Conservation (phyloP, 1,284 basidiomycete genomes). For the Ustilago trichophora region DNA sequence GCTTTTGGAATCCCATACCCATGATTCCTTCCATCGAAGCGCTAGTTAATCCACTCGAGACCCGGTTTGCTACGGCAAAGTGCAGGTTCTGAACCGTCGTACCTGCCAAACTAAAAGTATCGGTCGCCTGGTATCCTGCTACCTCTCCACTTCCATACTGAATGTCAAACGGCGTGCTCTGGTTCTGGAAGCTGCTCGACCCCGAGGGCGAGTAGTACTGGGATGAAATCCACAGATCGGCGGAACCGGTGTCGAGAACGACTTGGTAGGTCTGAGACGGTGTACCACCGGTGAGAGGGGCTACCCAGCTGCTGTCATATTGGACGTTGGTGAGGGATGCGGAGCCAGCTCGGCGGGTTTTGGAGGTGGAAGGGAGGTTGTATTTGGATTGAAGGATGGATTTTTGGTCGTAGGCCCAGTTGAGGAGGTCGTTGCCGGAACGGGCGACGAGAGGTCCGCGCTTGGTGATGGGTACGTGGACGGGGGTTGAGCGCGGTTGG, state of each 20-base stretch:
- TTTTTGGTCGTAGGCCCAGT: constrained; percentile 52
- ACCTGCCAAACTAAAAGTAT: constrained; percentile 35
- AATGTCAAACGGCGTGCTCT: constrained; percentile 35
- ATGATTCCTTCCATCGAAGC: constrained; percentile 47
- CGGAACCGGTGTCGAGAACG: constrained; percentile 55
- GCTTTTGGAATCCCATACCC: constrained; percentile 52
- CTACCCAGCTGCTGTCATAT: constrained; percentile 50
- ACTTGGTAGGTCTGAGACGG: constrained; percentile 31
- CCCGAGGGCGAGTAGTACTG: constrained; percentile 23
- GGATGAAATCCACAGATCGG: constrained; percentile 46
- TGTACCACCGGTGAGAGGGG: constrained; percentile 45
- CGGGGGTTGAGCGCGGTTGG: not conserved
- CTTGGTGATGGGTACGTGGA: constrained; percentile 36
- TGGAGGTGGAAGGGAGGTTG: constrained; percentile 11
- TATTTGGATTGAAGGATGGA: constrained; percentile 52
- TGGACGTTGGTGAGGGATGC: constrained; percentile 43
- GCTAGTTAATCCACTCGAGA: constrained; percentile 26
- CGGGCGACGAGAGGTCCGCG: constrained; percentile 24
- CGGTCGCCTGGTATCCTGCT: constrained; percentile 34
- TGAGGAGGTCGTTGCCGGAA: constrained; percentile 33
- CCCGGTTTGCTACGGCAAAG: constrained; percentile 54
- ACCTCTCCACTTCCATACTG: constrained; percentile 49
- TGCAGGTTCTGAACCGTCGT: constrained; percentile 34
- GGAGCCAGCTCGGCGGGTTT: constrained; percentile 12
- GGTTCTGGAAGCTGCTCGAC: constrained; percentile 38